These are phyloP conservation scores for Sarocladiaceae sp. DNA, from an alignment of 2,329 filamentous ascomycete species.

Conservation along the genomic window DNA sequence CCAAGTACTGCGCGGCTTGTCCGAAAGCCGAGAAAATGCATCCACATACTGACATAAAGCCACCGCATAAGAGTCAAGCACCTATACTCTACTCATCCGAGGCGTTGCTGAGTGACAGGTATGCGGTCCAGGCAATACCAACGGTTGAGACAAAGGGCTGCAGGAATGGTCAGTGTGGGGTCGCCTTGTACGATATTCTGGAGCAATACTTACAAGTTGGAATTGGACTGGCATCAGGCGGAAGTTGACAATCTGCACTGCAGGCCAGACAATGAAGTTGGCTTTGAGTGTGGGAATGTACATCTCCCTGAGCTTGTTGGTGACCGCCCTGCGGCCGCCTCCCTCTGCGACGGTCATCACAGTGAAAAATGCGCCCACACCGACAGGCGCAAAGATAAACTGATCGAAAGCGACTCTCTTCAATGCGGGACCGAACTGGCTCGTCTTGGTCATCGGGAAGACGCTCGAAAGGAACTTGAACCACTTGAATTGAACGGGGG, in stretches of 20 bases:
- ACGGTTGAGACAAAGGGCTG: slow-evolving; percentile 94
- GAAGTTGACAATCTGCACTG: slow-evolving; percentile 96
- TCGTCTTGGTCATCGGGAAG: slow-evolving; percentile 80
- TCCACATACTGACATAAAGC: not conserved
- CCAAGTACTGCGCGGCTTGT: not conserved
- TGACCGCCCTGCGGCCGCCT: slow-evolving; percentile 74
- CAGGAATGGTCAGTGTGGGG: not conserved
- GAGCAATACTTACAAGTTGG: slow-evolving; percentile 72
- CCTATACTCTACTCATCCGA: slow-evolving; percentile 55
- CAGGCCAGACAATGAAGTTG: slow-evolving; percentile 93
- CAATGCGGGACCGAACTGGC: slow-evolving; percentile 71
- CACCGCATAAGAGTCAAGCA: not conserved
- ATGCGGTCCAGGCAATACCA: slow-evolving; percentile 97
- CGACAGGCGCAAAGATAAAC: slow-evolving; percentile 85
- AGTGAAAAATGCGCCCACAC: slow-evolving; percentile 85
- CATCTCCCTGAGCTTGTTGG: slow-evolving; percentile 85
- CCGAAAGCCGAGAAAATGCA: not conserved
- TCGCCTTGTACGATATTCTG: too few species aligned
- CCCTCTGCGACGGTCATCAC: slow-evolving; percentile 96
- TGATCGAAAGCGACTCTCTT: slow-evolving; percentile 93
- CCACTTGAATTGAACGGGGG: slow-evolving; percentile 93
- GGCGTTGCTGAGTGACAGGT: slow-evolving; percentile 87
- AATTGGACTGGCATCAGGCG: slow-evolving; percentile 91
- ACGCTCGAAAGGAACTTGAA: slow-evolving; percentile 77
- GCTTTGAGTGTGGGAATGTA: slow-evolving; percentile 92